Evolutionary conservation across 441 rosid genomes (phyloP), one percentile per base, ranked within the genome.

Genomic region (Brassica balearica): DNA sequence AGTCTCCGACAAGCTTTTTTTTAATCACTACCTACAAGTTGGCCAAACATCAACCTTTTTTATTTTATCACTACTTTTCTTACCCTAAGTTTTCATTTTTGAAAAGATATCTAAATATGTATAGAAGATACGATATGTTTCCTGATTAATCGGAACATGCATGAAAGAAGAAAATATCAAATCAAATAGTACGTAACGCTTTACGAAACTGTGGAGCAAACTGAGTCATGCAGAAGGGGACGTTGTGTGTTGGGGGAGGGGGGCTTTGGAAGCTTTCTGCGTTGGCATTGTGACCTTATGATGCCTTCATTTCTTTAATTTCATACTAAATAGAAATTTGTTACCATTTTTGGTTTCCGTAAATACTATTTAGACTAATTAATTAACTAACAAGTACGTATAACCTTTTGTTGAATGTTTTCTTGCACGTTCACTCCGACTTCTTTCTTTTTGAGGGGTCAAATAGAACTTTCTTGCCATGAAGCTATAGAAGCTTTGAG

Each of bases 1-100:
- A 15, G 51, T 51, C 14, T 29, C 34, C 65, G 14, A 73, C 29
- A 8, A 62, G 53, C 62, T 55, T 56, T 74, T 74, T 74, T 9
- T 29, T 29, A 29, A 29, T 4, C 27, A 25, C 34, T 29, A 63
- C 66, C 71, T 51, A 68, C 78, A 79, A 74, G 78, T 79, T 64
- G 75, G 75, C 75, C 25, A 62, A 36, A 51, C 23, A 2, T 19
- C 8, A 34, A 60, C 4, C 69, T 58, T 72, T 58, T 17, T 65
- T n/a, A 27, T 29, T 29, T 29, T 3, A 29, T 29, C 34, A 29
- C 38, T 34, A 6, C 22, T 32, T 71, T 43, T 12, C 12, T 27
- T 62, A 27, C 60, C 38, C 38, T 34, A 34, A 34, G 38, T 34
- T 34, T 34, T 34, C 38, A 34, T 34, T 6, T 34, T 34, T 34